These are phyloP conservation scores for Lophiostoma macrostomum DNA, from an alignment of 495 filamentous ascomycete genomes.

Conservation along the genomic window DNA sequence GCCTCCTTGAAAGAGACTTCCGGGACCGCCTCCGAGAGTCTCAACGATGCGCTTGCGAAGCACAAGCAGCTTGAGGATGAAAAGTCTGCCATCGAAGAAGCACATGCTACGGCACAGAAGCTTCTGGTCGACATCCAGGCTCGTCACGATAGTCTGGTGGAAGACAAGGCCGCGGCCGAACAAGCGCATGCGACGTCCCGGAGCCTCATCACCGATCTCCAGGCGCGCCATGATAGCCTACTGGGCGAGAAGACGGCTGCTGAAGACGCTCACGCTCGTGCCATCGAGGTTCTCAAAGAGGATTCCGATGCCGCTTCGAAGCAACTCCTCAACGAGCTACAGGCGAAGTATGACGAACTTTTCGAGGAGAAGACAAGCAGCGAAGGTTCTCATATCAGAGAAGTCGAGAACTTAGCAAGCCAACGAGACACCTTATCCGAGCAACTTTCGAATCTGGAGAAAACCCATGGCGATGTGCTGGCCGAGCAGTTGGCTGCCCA, in stretches of 20 bases:
- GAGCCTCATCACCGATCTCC: constrained; percentile 17
- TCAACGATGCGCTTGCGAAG: constrained; percentile 11
- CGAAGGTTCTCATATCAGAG: constrained; percentile 3
- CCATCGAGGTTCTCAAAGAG: constrained; percentile 20
- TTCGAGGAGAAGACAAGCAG: constrained; percentile 17
- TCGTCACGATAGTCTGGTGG: constrained; percentile 6
- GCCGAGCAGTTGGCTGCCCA: constrained; percentile 18
- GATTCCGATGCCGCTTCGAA: constrained; percentile 22
- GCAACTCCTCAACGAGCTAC: constrained; percentile 23
- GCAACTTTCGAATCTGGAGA: constrained; percentile 7
- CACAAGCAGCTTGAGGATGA: constrained; percentile 16
- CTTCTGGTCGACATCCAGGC: constrained; percentile 17
- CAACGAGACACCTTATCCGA: constrained; percentile 3
- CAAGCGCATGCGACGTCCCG: constrained; percentile 12
- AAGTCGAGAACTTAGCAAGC: constrained; percentile 2
- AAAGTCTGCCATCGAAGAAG: constrained; percentile 9
- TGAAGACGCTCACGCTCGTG: constrained; percentile 26
- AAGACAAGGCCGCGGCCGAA: constrained; percentile 20
- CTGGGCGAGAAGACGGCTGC: constrained; percentile 22
- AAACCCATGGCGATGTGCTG: not conserved
- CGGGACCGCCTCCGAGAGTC: constrained; percentile 1
- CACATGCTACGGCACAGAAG: constrained; percentile 11
- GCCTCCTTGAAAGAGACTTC: not conserved
- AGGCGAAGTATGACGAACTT: constrained; percentile 23
- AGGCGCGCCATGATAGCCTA: constrained; percentile 16